Percentiles rank a stretch among this genome's conserved stretches.
These are phyloP conservation scores for Skeletonema tropicum DNA, from an alignment of 108 stramenopile species.

Conservation along the genomic window DNA sequence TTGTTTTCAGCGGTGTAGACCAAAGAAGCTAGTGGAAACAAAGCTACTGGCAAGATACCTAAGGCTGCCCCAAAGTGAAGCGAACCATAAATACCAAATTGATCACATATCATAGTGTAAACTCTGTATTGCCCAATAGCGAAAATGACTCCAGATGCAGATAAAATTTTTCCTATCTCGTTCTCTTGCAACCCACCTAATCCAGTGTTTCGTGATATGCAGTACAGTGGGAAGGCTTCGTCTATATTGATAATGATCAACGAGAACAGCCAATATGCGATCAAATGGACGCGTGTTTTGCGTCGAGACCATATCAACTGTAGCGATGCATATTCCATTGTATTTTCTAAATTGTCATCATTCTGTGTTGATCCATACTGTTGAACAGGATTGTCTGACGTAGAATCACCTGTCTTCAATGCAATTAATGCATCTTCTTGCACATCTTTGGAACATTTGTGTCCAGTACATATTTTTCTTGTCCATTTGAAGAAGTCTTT, in stretches of 20 bases:
- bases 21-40: conserved; percentile 55
- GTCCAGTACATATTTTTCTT: not conserved
- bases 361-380: not conserved
- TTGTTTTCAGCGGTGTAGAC: conserved; percentile 1
- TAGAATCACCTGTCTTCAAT: not conserved
- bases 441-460: not conserved
- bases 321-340: conserved; percentile 3
- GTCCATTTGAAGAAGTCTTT: not conserved
- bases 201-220: conserved; percentile 62
- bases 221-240: conserved; percentile 76
- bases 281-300: conserved; percentile 48
- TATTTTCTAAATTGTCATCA: not conserved
- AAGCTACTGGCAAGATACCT: conserved; percentile 33
- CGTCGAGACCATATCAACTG: conserved; percentile 31
- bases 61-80: conserved; percentile 47
- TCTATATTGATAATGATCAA: conserved; percentile 56
- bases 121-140: conserved; percentile 54
- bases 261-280: conserved; percentile 66
- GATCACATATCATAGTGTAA: conserved; percentile 41
- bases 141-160: conserved; percentile 60
- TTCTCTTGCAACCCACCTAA: conserved; percentile 57
- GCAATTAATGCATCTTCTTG: not conserved
- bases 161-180: conserved; percentile 66
- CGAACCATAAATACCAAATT: conserved; percentile 55
- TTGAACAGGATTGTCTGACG: not conserved